Base-by-base conservation (phyloP, 176 grass and related monocot species). In the Raddia distichophylla region DNA sequence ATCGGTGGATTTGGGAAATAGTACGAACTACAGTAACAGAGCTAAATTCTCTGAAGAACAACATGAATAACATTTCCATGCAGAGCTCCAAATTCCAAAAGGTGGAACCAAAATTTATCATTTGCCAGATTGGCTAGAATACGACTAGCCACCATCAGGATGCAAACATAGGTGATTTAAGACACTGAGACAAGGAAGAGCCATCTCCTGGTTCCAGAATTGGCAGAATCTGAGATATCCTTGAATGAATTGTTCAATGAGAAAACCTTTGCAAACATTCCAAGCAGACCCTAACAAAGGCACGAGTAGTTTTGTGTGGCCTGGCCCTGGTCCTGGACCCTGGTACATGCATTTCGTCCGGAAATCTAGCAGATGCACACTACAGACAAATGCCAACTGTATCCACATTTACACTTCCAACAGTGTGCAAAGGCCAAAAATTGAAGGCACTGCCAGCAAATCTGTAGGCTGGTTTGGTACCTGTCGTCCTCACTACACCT, bases 371-470 rank as follows among this genome's bases (percentile, higher is more conserved):
- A 5, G 60, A 2, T 27, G 12, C 69, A 51, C 2, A 44, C 18
- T 72, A 37, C 42, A 19, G 51, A 73, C 18, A 33, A 12, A 6
- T 74, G 70, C 69, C 70, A 53, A 75, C 35, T 65, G 70, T 55
- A 46, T 75, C 5, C 71, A 57, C 49, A 48, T 72, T 44, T 37
- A 50, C 52, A 73, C 15, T 14, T 37, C 44, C 51, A 57, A 63
- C 32, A 18, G 6, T 37, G 22, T 72, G 32, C 50, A 73, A 14
- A n/a, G 71, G 51, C 54, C 71, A 40, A 56, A 22, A 74, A 43
- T 12, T 22, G 1, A 54, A 73, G 46, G 43, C 17, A 14, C 46
- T 18, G 52, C 55, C 13, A 18, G 44, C 54, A 59, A 45, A 59
- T 59, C 18, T 7, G 49, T 8, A 33, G 37, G 37, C 52, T 43